These are phyloP conservation scores for Gossypioides kirkii DNA, from an alignment of 345 rosid species.

Conservation along the genomic window DNA sequence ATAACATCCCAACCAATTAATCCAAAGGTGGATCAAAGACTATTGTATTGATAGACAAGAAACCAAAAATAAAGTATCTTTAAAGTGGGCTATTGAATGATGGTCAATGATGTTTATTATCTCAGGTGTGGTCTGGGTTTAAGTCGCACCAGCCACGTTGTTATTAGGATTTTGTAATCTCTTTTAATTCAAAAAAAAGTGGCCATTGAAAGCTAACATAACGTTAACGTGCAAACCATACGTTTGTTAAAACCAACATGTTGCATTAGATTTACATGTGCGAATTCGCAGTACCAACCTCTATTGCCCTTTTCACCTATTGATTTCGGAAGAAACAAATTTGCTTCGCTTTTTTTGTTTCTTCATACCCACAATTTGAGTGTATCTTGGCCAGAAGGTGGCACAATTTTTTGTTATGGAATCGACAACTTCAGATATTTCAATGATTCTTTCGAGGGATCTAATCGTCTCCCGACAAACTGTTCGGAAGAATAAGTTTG, in stretches of 20 bases:
- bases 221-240: not conserved
- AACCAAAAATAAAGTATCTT: too few species aligned
- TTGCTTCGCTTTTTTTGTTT: too few species aligned
- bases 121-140: too few species aligned
- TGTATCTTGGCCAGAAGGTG: not conserved
- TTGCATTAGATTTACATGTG: not conserved
- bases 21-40: too few species aligned
- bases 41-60: too few species aligned
- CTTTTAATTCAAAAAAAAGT: too few species aligned
- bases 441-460: constrained; percentile 43
- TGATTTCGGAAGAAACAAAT: not conserved
- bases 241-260: not conserved
- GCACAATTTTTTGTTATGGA: not conserved
- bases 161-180: too few species aligned
- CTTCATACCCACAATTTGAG: not conserved
- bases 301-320: not conserved
- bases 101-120: too few species aligned
- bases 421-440: constrained; percentile 27
- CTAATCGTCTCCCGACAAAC: constrained; percentile 56
- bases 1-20: too few species aligned
- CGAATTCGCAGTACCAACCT: not conserved
- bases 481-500: constrained; percentile 55
- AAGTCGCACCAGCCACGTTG: too few species aligned
- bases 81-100: too few species aligned
- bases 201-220: not conserved